Evolutionary conservation across 495 filamentous ascomycete genomes (phyloP).

Genomic region (Antarctomyces pellizariae): DNA sequence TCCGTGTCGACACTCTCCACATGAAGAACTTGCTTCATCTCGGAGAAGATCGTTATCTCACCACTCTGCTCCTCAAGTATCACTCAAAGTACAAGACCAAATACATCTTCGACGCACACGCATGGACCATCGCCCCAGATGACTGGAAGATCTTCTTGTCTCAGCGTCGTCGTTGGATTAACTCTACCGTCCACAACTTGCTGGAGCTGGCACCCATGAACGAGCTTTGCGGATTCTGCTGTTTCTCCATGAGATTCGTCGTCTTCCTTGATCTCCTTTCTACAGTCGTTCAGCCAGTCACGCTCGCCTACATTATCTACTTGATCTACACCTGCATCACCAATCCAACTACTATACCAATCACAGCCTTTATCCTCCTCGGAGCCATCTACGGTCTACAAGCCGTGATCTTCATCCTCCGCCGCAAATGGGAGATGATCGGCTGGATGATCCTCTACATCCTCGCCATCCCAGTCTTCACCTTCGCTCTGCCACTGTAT

Average conservation of each 20-base stretch:
- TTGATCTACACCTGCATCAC: slow-evolving; percentile 49
- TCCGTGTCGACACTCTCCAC: slow-evolving; percentile 91
- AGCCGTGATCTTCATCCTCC: slow-evolving; percentile 87
- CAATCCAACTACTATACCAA: slow-evolving; percentile 38
- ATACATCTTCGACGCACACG: slow-evolving; percentile 77
- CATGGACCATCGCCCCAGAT: slow-evolving; percentile 90
- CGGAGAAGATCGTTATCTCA: slow-evolving; percentile 87
- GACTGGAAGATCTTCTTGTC: slow-evolving; percentile 87
- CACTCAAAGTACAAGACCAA: slow-evolving; percentile 94
- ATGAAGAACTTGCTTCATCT: slow-evolving; percentile 97
- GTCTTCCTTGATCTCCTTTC: slow-evolving; percentile 86
- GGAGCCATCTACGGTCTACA: slow-evolving; percentile 92
- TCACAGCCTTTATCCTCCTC: slow-evolving; percentile 72
- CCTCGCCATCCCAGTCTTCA: slow-evolving; percentile 76
- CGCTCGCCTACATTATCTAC: slow-evolving; percentile 77
- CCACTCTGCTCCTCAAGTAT: slow-evolving; percentile 79
- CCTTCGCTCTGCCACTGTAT: slow-evolving; percentile 77
- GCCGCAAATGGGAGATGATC: slow-evolving; percentile 97
- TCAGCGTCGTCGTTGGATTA: slow-evolving; percentile 97
- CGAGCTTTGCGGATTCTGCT: slow-evolving; percentile 97
- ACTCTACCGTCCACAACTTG: slow-evolving; percentile 95
- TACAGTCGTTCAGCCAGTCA: slow-evolving; percentile 81
- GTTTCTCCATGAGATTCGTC: slow-evolving; percentile 97
- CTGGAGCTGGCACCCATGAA: slow-evolving; percentile 83
- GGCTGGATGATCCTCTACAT: slow-evolving; percentile 98